Conservation (phyloP, 2,329 filamentous ascomycete species). For the Daldinia sp. region DNA sequence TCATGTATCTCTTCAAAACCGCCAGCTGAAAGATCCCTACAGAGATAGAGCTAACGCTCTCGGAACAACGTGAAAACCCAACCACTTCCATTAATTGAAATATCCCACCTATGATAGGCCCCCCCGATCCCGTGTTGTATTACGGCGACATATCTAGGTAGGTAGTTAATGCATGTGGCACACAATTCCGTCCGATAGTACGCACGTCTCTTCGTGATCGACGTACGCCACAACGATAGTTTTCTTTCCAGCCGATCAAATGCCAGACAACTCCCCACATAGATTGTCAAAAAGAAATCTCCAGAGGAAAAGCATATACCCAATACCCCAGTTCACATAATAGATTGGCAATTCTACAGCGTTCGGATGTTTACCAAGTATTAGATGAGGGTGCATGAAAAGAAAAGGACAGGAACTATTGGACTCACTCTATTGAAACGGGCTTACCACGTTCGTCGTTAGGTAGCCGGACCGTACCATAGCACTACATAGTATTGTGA, state of each 20-base stretch:
- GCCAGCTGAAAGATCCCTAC: neutral
- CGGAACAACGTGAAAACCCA: neutral
- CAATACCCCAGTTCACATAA: neutral
- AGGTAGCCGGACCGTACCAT: neutral
- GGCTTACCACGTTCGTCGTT: neutral
- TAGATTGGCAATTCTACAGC: neutral
- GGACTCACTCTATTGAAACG: neutral
- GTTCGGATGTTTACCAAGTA: neutral
- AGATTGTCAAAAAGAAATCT: constrained; percentile 1
- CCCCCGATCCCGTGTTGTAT: neutral
- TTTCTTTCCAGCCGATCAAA: constrained; percentile 10
- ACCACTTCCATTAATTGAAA: constrained; percentile 6
- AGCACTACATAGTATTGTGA: constrained; percentile 10
- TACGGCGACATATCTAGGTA: neutral
- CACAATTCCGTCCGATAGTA: constrained; percentile 25
- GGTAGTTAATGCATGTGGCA: constrained; percentile 7
- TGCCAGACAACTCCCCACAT: constrained; percentile 21
- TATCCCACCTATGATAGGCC: neutral
- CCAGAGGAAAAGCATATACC: neutral
- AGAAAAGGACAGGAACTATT: neutral
- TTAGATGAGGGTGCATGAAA: neutral
- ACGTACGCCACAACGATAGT: constrained; percentile 28
- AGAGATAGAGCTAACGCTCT: neutral
- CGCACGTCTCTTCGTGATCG: constrained; percentile 22
- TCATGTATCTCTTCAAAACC: neutral